Evolutionary conservation across 1,284 basidiomycete genomes (phyloP).

Genomic region (Gymnopus androsaceus): DNA sequence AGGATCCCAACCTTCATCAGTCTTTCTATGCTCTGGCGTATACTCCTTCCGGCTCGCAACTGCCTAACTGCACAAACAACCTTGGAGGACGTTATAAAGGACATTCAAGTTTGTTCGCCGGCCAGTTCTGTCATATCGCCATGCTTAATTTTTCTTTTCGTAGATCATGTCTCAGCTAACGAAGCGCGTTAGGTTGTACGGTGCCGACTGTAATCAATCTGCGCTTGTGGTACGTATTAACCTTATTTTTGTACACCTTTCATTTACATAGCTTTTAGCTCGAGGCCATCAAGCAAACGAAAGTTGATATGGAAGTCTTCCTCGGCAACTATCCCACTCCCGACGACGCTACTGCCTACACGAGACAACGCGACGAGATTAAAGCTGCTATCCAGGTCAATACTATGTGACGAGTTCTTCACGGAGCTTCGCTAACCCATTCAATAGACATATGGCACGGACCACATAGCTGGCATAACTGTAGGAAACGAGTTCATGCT

Average conservation of each 20-base stretch:
- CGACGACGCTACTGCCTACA: slow-evolving; percentile 66
- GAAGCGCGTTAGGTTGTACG: slow-evolving; percentile 22
- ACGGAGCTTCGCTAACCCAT: slow-evolving; percentile 65
- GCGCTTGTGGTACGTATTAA: slow-evolving; percentile 26
- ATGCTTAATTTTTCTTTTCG: neutral
- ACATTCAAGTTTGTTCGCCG: slow-evolving; percentile 41
- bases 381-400: slow-evolving; percentile 53
- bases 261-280: slow-evolving; percentile 39
- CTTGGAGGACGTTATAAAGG: slow-evolving; percentile 45
- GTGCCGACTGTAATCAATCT: slow-evolving; percentile 24
- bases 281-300: slow-evolving; percentile 84
- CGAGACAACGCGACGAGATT: slow-evolving; percentile 71
- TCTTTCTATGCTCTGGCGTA: slow-evolving; percentile 68
- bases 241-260: neutral
- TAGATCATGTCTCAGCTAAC: slow-evolving; percentile 49
- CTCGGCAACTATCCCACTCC: slow-evolving; percentile 78
- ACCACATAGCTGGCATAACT: slow-evolving; percentile 79
- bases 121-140: neutral
- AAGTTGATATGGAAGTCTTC: slow-evolving; percentile 85
- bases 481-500: slow-evolving; percentile 86
- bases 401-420: slow-evolving; percentile 36
- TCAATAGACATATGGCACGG: slow-evolving; percentile 72
- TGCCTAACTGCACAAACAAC: slow-evolving; percentile 49
- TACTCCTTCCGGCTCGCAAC: slow-evolving; percentile 58
- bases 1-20: slow-evolving; percentile 58